Percentiles rank a stretch among this genome's conserved stretches.
phyloP scores from a whole-genome alignment of 2,329 filamentous ascomycete species.

The Calycina herbarum region DNA sequence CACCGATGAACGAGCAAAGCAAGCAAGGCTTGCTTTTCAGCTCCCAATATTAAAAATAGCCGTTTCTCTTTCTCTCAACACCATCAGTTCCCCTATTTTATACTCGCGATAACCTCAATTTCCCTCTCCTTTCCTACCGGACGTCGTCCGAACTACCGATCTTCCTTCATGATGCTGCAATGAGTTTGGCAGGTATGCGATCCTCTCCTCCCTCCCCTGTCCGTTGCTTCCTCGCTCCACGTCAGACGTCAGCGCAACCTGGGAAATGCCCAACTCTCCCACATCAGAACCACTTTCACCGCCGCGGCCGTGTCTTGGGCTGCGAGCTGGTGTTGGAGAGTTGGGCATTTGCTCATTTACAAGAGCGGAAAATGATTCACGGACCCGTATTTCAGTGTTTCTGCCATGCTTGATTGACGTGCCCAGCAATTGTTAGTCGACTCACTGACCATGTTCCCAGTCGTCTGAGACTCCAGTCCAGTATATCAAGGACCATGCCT shows the following conservation, averaged over 20 bases:
- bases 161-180: neutral
- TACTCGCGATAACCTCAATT: neutral
- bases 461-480: slow-evolving; percentile 16
- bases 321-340: neutral
- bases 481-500: slow-evolving; percentile 20
- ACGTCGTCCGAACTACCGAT: neutral
- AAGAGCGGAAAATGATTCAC: neutral
- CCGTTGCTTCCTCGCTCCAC: neutral
- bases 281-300: neutral
- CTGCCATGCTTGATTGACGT: slow-evolving; percentile 1
- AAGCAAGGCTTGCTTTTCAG: neutral
- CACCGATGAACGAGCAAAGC: neutral
- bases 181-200: slow-evolving; percentile 6
- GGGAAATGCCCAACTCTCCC: neutral
- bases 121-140: neutral
- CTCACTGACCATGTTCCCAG: slow-evolving; percentile 17
- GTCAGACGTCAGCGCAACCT: slow-evolving; percentile 3
- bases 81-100: neutral
- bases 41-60: neutral
- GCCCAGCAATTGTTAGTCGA: neutral
- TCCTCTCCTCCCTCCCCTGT: slow-evolving; percentile 6
- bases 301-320: neutral
- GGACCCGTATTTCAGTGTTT: neutral
- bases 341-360: neutral
- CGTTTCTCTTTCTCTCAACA: neutral